Conservation (phyloP, 73 alveolate species). For the Symbiodinium pilosum region DNA sequence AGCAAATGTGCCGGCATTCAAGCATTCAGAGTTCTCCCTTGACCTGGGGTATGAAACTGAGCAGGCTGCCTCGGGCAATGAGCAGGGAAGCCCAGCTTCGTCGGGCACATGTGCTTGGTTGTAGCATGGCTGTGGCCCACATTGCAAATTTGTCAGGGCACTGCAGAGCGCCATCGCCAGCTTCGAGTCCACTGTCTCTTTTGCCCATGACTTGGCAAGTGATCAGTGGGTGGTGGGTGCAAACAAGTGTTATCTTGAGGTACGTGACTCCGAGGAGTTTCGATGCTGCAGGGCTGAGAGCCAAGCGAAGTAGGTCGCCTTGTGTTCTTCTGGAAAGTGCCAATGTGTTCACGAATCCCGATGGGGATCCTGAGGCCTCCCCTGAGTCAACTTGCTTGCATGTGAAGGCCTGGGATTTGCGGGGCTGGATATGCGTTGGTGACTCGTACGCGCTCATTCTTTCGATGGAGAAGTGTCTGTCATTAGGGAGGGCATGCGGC, state of each 20-base stretch:
- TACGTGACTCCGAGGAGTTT: constrained; percentile 41
- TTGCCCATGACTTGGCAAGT: neutral
- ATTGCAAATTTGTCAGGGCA: neutral
- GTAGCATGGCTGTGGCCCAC: neutral
- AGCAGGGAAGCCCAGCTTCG: neutral
- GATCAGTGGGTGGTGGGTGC: neutral
- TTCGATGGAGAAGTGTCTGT: too few relatives aligned
- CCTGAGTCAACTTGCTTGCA: too few relatives aligned
- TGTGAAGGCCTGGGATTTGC: too few relatives aligned
- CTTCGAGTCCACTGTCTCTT: constrained; percentile 45
- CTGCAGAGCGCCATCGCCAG: neutral
- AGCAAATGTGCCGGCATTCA: too few relatives aligned
- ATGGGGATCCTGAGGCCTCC: too few relatives aligned
- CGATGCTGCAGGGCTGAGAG: constrained; percentile 14
- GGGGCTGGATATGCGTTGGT: too few relatives aligned
- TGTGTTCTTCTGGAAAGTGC: too few relatives aligned
- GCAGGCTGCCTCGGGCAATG: neutral
- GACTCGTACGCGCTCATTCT: too few relatives aligned
- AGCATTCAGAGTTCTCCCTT: too few relatives aligned
- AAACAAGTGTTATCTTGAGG: neutral
- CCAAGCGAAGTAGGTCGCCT: neutral
- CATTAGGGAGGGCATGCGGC: too few relatives aligned
- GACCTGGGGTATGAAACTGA: too few relatives aligned
- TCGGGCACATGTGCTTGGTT: neutral
- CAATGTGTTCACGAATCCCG: too few relatives aligned